These are phyloP conservation scores for Rhizophlyctis rosea DNA, from an alignment of 192 early-diverging fungal genomes.

Conservation along the genomic window DNA sequence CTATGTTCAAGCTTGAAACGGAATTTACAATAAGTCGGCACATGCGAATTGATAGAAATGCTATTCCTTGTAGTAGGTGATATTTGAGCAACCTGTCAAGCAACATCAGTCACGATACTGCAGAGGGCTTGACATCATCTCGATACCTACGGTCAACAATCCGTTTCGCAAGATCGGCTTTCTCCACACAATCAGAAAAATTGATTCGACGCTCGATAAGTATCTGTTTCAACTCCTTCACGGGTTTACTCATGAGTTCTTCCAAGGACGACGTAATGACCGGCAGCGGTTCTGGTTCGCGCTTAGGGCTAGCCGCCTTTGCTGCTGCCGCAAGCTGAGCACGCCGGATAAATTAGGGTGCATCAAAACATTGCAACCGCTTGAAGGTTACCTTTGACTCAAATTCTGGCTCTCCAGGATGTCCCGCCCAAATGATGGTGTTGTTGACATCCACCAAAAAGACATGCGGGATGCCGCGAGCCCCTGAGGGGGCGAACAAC, in stretches of 20 bases:
- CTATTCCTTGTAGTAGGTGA: too few relatives aligned
- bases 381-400: slow-evolving; percentile 4
- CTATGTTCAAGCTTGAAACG: too few relatives aligned
- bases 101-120: too few relatives aligned
- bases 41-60: too few relatives aligned
- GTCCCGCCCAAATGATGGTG: slow-evolving; percentile 46
- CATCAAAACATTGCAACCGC: neutral
- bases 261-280: slow-evolving; percentile 44
- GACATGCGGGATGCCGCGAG: slow-evolving; percentile 52
- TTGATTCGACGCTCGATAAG: slow-evolving; percentile 43
- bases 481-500: slow-evolving; percentile 41
- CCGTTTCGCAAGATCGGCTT: slow-evolving; percentile 47
- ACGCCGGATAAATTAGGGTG: neutral
- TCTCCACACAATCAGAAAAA: slow-evolving; percentile 42
- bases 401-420: slow-evolving; percentile 51
- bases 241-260: slow-evolving; percentile 44
- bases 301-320: slow-evolving; percentile 25
- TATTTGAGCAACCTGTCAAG: too few relatives aligned
- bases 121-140: too few relatives aligned
- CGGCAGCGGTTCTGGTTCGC: slow-evolving; percentile 33
- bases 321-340: slow-evolving; percentile 18
- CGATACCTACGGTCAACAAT: slow-evolving; percentile 34
- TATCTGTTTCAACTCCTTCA: slow-evolving; percentile 53
- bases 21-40: too few relatives aligned
- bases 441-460: slow-evolving; percentile 43